Conservation (phyloP, 139 green algal species). For the Gonium pectorale region DNA sequence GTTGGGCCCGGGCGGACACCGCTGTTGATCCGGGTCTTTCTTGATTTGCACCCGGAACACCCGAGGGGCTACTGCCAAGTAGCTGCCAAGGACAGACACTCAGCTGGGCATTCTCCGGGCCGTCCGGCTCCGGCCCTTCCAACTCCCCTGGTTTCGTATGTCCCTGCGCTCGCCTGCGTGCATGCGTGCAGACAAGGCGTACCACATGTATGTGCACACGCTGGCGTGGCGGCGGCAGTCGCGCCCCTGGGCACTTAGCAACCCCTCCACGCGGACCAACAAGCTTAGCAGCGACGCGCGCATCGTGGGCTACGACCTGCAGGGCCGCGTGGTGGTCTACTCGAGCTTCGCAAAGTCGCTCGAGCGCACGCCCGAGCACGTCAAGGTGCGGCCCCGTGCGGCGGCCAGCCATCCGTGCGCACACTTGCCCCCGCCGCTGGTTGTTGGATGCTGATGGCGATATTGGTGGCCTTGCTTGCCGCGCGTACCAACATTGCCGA, state of each 20-base stretch:
- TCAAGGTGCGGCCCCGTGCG: conserved; percentile 29
- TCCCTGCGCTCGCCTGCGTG: neutral
- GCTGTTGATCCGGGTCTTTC: too few relatives aligned
- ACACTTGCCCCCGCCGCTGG: too few relatives aligned
- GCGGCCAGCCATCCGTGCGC: too few relatives aligned
- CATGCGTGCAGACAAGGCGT: conserved; percentile 22
- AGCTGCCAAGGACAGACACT: too few relatives aligned
- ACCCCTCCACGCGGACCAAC: conserved; percentile 8
- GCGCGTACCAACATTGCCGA: too few relatives aligned
- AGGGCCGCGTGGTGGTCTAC: conserved; percentile 46
- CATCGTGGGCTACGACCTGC: conserved; percentile 49
- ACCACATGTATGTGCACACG: conserved; percentile 4
- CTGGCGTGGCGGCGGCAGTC: conserved; percentile 22
- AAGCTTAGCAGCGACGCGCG: conserved; percentile 38
- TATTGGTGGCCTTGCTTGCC: too few relatives aligned
- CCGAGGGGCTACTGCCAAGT: too few relatives aligned
- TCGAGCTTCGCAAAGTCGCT: conserved; percentile 21
- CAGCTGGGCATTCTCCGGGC: too few relatives aligned
- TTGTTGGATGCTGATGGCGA: too few relatives aligned
- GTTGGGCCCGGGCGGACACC: too few relatives aligned
- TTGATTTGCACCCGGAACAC: too few relatives aligned
- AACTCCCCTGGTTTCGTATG: too few relatives aligned
- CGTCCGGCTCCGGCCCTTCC: neutral
- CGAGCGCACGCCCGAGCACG: conserved; percentile 31
- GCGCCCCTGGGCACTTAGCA: conserved; percentile 27